Percentiles rank a stretch among this genome's conserved stretches.
Conservation (phyloP, 441 rosid species). For the Pelargonium australe region DNA sequence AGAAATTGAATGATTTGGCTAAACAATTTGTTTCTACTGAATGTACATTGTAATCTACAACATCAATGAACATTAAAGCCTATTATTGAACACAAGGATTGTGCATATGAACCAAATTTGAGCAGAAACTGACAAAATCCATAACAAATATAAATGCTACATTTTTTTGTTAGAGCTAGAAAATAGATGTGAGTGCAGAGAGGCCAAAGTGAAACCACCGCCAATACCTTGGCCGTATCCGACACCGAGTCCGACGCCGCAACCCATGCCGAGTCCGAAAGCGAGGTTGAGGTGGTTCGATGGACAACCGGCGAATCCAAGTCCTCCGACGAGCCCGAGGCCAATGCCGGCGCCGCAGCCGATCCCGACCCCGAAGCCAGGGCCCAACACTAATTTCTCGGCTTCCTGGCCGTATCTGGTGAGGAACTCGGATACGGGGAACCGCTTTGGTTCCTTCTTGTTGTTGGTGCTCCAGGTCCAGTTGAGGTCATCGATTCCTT, state of each 20-base stretch:
- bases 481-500: constrained; percentile 3
- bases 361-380: constrained; percentile 57
- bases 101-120: too few species aligned
- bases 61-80: too few species aligned
- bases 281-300: constrained; percentile 45
- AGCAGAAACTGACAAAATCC: too few species aligned
- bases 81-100: too few species aligned
- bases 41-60: too few species aligned
- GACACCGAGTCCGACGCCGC: constrained; percentile 61
- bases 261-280: constrained; percentile 60
- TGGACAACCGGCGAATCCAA: constrained; percentile 48
- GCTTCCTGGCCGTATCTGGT: constrained; percentile 30
- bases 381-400: constrained; percentile 46
- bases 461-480: background rate
- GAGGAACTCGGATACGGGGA: constrained; percentile 49
- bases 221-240: constrained; percentile 73
- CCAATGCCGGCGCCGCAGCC: constrained; percentile 73
- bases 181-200: constrained; percentile 20
- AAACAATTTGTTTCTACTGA: too few species aligned
- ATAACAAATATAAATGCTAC: too few species aligned
- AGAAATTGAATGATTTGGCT: too few species aligned
- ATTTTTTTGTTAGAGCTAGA: too few species aligned
- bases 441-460: constrained; percentile 31
- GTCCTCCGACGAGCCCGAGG: constrained; percentile 55
- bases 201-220: constrained; percentile 45